Evolutionary conservation across 768 basidiomycete genomes (phyloP), one percentile per base, ranked within the genome.

Genomic region (Lentinula edodes): DNA sequence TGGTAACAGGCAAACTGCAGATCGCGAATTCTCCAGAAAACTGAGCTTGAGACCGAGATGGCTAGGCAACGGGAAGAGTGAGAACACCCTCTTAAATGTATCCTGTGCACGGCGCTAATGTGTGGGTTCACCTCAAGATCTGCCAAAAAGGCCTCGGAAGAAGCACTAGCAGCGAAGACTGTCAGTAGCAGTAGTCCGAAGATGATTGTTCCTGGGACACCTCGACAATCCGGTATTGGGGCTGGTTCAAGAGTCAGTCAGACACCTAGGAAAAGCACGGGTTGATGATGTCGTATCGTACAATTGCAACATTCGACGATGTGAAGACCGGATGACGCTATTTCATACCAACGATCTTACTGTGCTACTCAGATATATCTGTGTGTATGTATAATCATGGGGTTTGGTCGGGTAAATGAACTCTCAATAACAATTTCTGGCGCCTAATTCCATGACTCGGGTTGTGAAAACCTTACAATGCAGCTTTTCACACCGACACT

Each of bases 41-140:
- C 94, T 0, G 94, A 98, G 73, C 75, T 97, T 12, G 95, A 98
- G 76, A 88, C 87, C 28, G 90, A 95, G 75, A 96, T 98, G 78
- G 92, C 92, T 10, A 82, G 80, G 60, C 85, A 91, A 66, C 83
- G 92, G 59, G 89, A 90, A 79, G 87, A 83, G 91, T 89, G 67
- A 72, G 82, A 71, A 1, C 42, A 43, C 28, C 2, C 28, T 6
- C 51, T 35, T 6, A 15, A 3, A 53, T 10, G 23, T 34, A 12
- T 52, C 7, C 23, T 7, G n/a, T 34, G 7, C n/a, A 8, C 38
- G 15, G 16, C 7, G 41, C 39, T 56, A 2, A 43, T 43, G 23
- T 13, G 3, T 28, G 4, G 5, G 16, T 18, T 3, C 35, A 39
- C 15, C 9, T 54, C 16, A 63, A 92, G 89, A 71, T 71, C 76